phyloP scores from a whole-genome alignment of 164 flowering plant genomes.

The Pachysandra terminalis region DNA sequence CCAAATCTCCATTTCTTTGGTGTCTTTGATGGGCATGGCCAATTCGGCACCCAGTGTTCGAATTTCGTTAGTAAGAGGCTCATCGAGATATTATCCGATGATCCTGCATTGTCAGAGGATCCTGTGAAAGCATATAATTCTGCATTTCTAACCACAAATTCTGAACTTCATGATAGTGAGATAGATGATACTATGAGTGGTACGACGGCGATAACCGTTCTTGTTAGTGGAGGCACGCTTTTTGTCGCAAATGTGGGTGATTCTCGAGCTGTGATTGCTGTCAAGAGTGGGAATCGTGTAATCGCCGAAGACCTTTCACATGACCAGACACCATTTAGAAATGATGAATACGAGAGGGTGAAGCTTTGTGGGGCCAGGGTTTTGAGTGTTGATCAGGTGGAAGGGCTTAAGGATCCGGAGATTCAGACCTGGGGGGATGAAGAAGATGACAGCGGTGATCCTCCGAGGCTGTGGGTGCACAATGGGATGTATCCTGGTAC shows the following conservation, averaged over 20 bases:
- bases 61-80: conserved; percentile 71
- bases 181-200: conserved; percentile 98
- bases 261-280: conserved; percentile 85
- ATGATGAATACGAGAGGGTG: conserved; percentile 85
- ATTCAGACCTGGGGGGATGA: conserved; percentile 89
- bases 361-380: conserved; percentile 92
- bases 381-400: conserved; percentile 83
- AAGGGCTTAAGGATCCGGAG: conserved; percentile 79
- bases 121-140: conserved; percentile 67
- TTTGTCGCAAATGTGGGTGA: conserved; percentile 95
- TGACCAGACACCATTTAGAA: conserved; percentile 93
- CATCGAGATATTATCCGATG: conserved; percentile 53
- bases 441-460: conserved; percentile 78
- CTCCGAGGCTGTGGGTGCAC: conserved; percentile 95
- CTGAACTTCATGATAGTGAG: conserved; percentile 63
- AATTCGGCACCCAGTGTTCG: conserved; percentile 74
- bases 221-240: conserved; percentile 64
- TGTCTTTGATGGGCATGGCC: conserved; percentile 97
- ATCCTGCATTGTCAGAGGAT: conserved; percentile 55
- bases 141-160: conserved; percentile 58
- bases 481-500: conserved; percentile 91
- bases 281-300: conserved; percentile 49
- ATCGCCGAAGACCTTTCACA: conserved; percentile 65
- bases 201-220: conserved; percentile 89
- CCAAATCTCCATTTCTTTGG: conserved; percentile 95